Conservation (phyloP, 1,284 basidiomycete species). For the Ustilago loliicola region DNA sequence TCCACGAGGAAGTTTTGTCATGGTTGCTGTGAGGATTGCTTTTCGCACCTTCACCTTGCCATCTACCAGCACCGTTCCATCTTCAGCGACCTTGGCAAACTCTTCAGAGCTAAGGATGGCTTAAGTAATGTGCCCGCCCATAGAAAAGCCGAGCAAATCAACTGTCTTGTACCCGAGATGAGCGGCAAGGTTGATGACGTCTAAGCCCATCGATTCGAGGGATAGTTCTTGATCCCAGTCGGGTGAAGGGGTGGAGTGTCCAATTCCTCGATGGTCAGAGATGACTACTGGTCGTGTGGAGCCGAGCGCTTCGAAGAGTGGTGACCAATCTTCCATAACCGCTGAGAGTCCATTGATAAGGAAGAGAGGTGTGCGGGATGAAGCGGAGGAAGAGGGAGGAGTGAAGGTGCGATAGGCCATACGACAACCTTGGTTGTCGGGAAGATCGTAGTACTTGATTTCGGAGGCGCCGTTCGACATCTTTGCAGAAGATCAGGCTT, state of each 20-base stretch:
- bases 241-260: conserved; percentile 42
- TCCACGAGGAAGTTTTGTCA: conserved; percentile 62
- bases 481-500: not conserved
- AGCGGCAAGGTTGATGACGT: conserved; percentile 53
- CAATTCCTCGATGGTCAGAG: conserved; percentile 66
- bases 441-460: conserved; percentile 21
- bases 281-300: conserved; percentile 52
- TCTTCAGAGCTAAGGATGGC: conserved; percentile 45
- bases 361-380: conserved; percentile 43
- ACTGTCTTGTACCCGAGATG: conserved; percentile 42
- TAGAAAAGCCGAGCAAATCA: conserved; percentile 64
- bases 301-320: conserved; percentile 53
- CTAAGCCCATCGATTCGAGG: conserved; percentile 59
- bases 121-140: conserved; percentile 67
- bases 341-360: conserved; percentile 67
- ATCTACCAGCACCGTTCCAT: conserved; percentile 14
- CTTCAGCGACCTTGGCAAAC: not conserved
- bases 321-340: conserved; percentile 65
- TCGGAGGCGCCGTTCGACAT: conserved; percentile 6
- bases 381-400: not conserved
- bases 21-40: conserved; percentile 62
- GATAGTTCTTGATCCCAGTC: conserved; percentile 58
- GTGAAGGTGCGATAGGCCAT: conserved; percentile 48
- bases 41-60: conserved; percentile 48
- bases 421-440: conserved; percentile 25